A percentile compares a stretch with the other conserved stretches of the same genome.
Conservation (phyloP, 805 yeast genomes). For the Aciculoconidium aculeatum region DNA sequence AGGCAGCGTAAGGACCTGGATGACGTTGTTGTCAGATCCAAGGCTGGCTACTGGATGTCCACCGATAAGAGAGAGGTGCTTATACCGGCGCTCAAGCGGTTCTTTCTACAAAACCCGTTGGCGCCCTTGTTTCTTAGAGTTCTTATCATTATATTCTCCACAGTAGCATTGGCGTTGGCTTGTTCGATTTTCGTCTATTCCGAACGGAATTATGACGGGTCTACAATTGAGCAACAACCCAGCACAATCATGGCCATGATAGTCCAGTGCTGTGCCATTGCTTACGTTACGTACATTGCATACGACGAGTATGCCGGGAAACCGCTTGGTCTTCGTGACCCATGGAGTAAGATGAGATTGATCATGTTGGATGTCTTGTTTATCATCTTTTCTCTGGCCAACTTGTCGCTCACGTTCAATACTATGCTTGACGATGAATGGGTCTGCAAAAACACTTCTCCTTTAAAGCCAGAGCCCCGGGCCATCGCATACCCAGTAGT, state of each 20-base stretch:
- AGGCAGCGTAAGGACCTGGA: constrained; percentile 4
- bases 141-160: constrained; percentile 44
- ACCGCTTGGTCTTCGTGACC: constrained; percentile 86
- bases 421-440: constrained; percentile 75
- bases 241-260: constrained; percentile 89
- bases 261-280: constrained; percentile 73
- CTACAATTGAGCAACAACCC: constrained; percentile 62
- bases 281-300: constrained; percentile 75
- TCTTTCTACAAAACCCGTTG: constrained; percentile 70
- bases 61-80: constrained; percentile 56
- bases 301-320: constrained; percentile 89
- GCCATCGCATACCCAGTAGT: constrained; percentile 26
- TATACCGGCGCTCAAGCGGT: constrained; percentile 53
- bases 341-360: constrained; percentile 74
- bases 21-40: constrained; percentile 33
- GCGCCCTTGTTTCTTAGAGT: constrained; percentile 71
- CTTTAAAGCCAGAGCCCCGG: constrained; percentile 9
- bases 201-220: constrained; percentile 24
- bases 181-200: constrained; percentile 45
- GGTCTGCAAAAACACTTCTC: constrained; percentile 52
- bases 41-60: constrained; percentile 67
- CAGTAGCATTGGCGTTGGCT: constrained; percentile 70
- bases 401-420: constrained; percentile 78
- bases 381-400: constrained; percentile 85
- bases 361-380: constrained; percentile 79